phyloP scores from a whole-genome alignment of 371 early-diverging fungal genomes.

The Rhizopus microsporus region DNA sequence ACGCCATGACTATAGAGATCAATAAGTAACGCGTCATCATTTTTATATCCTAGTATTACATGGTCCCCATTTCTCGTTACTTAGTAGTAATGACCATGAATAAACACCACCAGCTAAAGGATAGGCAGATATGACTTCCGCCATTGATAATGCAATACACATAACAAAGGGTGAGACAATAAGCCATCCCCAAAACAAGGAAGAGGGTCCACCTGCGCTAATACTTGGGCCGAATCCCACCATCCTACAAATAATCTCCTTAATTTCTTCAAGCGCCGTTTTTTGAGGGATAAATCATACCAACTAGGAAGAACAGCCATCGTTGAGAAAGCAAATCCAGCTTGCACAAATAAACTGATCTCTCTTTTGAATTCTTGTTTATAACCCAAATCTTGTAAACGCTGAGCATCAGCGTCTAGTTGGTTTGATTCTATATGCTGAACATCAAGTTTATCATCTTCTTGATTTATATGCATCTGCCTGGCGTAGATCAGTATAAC shows the following conservation, averaged over 20 bases:
- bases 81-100: slow-evolving; percentile 36
- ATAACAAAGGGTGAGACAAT: slow-evolving; percentile 35
- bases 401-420: slow-evolving; percentile 37
- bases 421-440: slow-evolving; percentile 14
- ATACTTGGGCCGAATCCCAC: slow-evolving; percentile 36
- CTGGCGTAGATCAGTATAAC: too few relatives aligned
- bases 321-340: slow-evolving; percentile 34
- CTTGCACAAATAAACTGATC: slow-evolving; percentile 35
- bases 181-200: slow-evolving; percentile 43
- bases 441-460: slow-evolving; percentile 11
- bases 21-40: neutral
- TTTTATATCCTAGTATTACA: slow-evolving; percentile 21
- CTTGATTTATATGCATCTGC: neutral
- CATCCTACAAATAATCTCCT: slow-evolving; percentile 3
- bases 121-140: slow-evolving; percentile 39
- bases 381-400: slow-evolving; percentile 37
- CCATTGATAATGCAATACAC: slow-evolving; percentile 39
- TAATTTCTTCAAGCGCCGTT: too few relatives aligned
- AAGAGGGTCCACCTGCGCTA: slow-evolving; percentile 38
- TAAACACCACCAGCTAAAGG: slow-evolving; percentile 42
- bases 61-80: slow-evolving; percentile 39
- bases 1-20: slow-evolving; percentile 39
- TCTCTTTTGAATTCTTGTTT: slow-evolving; percentile 47
- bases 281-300: neutral
- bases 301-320: slow-evolving; percentile 43